Percentiles rank a stretch among this genome's conserved stretches.
Evolutionary conservation across 352 stramenopile genomes (phyloP).

Genomic region (Phytophthora pseudosyringae): DNA sequence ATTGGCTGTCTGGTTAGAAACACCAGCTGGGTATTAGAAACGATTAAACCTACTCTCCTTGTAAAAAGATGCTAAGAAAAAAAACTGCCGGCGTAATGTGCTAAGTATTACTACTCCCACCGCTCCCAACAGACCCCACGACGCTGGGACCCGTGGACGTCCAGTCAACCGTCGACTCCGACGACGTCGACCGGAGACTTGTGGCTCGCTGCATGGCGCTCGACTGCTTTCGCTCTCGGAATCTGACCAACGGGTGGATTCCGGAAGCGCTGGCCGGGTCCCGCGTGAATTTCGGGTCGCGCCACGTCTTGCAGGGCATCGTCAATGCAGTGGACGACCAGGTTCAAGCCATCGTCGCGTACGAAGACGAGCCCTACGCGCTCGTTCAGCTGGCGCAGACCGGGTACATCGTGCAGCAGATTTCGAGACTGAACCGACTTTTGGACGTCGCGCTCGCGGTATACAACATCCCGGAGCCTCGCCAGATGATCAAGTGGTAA

Average conservation of each 20-base stretch:
- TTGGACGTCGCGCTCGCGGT: conserved; percentile 26
- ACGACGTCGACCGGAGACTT: conserved; percentile 4
- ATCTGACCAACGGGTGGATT: conserved; percentile 21
- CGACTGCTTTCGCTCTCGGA: conserved; percentile 17
- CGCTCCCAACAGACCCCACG: conserved; percentile 5
- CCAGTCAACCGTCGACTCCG: conserved; percentile 16
- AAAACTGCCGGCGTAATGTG: no score
- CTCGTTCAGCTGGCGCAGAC: conserved; percentile 36
- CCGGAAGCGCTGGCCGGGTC: conserved; percentile 12
- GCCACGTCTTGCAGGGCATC: conserved; percentile 26
- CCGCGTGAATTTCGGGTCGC: conserved; percentile 16
- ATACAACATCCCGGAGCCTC: conserved; percentile 27
- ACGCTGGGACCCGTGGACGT: conserved; percentile 31
- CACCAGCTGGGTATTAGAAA: no score
- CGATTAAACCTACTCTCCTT: no score
- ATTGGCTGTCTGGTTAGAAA: no score
- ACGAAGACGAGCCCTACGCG: conserved; percentile 25
- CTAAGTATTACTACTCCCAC: no score
- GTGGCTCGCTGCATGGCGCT: conserved; percentile 33
- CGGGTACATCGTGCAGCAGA: conserved; percentile 31
- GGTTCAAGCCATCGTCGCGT: conserved; percentile 24
- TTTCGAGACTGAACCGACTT: conserved; percentile 29
- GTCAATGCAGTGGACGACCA: conserved; percentile 27
- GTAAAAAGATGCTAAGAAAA: no score
- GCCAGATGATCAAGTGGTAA: conserved; percentile 21